Evolutionary conservation across 1,284 basidiomycete genomes (phyloP).

Genomic region (Cutaneotrichosporon daszewskae): DNA sequence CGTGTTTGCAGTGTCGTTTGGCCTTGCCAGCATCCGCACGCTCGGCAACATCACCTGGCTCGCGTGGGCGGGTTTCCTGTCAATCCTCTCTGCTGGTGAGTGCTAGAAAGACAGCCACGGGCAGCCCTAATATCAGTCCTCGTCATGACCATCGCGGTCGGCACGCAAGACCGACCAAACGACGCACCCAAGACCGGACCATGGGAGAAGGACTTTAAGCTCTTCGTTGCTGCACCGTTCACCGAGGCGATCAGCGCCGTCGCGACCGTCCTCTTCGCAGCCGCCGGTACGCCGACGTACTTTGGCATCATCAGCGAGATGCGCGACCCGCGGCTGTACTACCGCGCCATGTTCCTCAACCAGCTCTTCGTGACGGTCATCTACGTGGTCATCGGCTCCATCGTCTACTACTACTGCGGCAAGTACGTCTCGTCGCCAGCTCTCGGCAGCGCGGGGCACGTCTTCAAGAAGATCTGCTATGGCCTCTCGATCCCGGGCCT

Average conservation of each 20-base stretch:
- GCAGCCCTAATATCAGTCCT: conserved; percentile 24
- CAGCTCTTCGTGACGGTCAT: conserved; percentile 35
- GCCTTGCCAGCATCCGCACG: conserved; percentile 37
- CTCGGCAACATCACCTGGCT: conserved; percentile 43
- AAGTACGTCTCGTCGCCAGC: conserved; percentile 43
- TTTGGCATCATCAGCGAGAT: conserved; percentile 29
- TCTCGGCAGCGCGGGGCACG: conserved; percentile 39
- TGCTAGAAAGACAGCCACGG: too few species aligned
- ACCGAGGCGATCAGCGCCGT: conserved; percentile 41
- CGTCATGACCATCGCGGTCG: conserved; percentile 44
- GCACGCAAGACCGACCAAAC: conserved; percentile 39
- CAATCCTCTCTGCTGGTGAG: conserved; percentile 28
- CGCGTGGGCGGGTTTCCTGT: conserved; percentile 38
- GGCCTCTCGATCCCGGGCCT: conserved; percentile 45
- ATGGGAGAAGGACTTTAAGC: conserved; percentile 28
- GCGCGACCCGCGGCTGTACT: conserved; percentile 29
- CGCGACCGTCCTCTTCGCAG: conserved; percentile 39
- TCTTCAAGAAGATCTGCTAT: conserved; percentile 46
- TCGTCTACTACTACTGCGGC: conserved; percentile 36
- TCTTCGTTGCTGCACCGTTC: conserved; percentile 27
- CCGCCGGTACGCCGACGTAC: conserved; percentile 25
- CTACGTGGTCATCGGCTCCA: conserved; percentile 31
- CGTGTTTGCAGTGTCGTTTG: conserved; percentile 28
- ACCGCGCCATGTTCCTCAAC: conserved; percentile 26
- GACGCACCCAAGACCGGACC: conserved; percentile 23